Evolutionary conservation across 2,329 filamentous ascomycete species (phyloP), one percentile per base, ranked within the genome.

Genomic region (Phaeosphaeriaceae sp.): DNA sequence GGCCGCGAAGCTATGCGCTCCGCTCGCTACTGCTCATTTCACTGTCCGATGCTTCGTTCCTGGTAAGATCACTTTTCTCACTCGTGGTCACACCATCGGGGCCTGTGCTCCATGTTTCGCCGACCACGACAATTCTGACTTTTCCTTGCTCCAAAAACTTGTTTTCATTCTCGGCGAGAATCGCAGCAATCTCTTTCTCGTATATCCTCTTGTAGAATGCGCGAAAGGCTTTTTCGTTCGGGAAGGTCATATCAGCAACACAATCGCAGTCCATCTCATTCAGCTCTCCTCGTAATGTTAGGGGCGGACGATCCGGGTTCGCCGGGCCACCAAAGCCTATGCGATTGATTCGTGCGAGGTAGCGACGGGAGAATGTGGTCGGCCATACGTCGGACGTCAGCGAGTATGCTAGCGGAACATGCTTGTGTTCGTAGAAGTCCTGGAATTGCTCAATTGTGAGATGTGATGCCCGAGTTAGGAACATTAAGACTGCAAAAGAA

Each of bases 201-300:
- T 69, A 69, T n/a, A 71, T 58, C 15, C 36, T 48, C 21, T 56
- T 64, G 62, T 73, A 72, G 57, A 73, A 75, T 2, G 58, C 47
- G n/a, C 65, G 62, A 25, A 74, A 72, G 9, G 48, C 54, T 7
- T 58, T 52, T 50, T 74, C 71, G 51, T 42, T 51, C 6, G 65
- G 58, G 48, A 70, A 75, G 6, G 54, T 66, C 62, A 70, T 56
- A 25, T 73, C 67, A 21, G 65, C 56, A 17, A 72, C 60, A 56
- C 63, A 71, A 46, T 74, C 71, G 53, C 58, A 72, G 54, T 73
- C 70, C 21, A 73, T 57, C 21, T 66, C 64, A 2, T 64, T 51
- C 25, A 65, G 57, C 1, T 60, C 61, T 45, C 72, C 71, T 40
- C 68, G 57, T 33, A 75, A 53, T 7, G 66, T 53, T 1, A 72